Conservation (phyloP, 352 stramenopile genomes). For the Thalassiosira livingstoniorum region DNA sequence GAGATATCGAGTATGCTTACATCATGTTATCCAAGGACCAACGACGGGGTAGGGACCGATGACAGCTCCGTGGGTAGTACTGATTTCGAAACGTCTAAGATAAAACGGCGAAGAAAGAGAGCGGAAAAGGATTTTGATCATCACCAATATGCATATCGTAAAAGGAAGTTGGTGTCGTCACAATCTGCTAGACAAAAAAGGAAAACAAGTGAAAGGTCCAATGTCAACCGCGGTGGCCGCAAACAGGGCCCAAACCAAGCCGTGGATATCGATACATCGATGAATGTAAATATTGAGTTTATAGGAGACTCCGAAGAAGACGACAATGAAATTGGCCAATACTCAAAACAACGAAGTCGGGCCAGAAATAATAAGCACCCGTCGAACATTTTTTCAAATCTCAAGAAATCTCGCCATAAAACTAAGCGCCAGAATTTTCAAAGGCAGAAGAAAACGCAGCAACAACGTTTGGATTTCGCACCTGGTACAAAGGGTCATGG, state of each 20-base stretch:
- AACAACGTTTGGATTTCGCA: background rate
- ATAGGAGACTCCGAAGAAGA: conserved; percentile 48
- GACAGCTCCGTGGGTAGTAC: background rate
- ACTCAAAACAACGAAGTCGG: background rate
- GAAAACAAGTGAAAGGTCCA: background rate
- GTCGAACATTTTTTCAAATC: too few species aligned
- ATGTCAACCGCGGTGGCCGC: background rate
- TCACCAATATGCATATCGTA: conserved; percentile 51
- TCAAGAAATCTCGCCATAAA: too few species aligned
- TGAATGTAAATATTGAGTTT: conserved; percentile 44
- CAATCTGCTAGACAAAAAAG: background rate
- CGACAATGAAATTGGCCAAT: conserved; percentile 18
- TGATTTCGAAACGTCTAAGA: background rate
- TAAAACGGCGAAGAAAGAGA: background rate
- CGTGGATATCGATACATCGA: background rate
- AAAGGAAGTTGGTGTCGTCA: conserved; percentile 10
- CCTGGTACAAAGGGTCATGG: background rate
- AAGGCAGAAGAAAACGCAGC: background rate
- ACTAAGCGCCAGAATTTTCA: too few species aligned
- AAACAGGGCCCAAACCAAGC: background rate
- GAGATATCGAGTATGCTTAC: conserved; percentile 35
- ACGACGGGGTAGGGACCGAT: conserved; percentile 7
- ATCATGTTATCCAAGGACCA: background rate
- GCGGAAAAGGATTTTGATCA: conserved; percentile 36
- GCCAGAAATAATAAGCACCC: background rate